Percentiles rank a stretch among this genome's conserved stretches.
Conservation (phyloP, 306 rosid genomes). For the Quillaja saponaria region DNA sequence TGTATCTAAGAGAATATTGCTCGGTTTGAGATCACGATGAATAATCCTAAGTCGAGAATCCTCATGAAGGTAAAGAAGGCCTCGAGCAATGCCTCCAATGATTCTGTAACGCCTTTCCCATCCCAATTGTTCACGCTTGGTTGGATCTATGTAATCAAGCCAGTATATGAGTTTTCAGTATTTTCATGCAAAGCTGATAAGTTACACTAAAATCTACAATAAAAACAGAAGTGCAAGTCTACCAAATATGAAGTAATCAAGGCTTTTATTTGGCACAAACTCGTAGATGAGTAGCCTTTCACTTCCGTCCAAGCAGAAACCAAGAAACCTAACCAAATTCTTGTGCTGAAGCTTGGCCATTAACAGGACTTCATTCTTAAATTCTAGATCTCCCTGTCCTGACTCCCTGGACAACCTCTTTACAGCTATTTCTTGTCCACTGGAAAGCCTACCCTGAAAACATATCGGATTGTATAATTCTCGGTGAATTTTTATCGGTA, state of each 20-base stretch:
- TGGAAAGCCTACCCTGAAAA: slow-evolving; percentile 36
- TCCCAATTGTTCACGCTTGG: slow-evolving; percentile 19
- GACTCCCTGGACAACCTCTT: slow-evolving; percentile 47
- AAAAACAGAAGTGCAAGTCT: slow-evolving; percentile 4
- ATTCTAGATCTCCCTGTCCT: slow-evolving; percentile 49
- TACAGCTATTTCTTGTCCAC: slow-evolving; percentile 44
- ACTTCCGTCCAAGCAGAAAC: slow-evolving; percentile 46
- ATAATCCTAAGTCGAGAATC: slow-evolving; percentile 43
- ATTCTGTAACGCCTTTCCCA: slow-evolving; percentile 44
- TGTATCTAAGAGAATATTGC: slow-evolving; percentile 45
- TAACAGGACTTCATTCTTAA: slow-evolving; percentile 50
- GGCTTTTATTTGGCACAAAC: slow-evolving; percentile 51
- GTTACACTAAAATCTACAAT: background rate
- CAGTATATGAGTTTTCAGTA: background rate
- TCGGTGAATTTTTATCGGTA: background rate
- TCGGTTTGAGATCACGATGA: slow-evolving; percentile 49
- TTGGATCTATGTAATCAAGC: slow-evolving; percentile 34
- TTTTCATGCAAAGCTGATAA: background rate
- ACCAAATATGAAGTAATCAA: slow-evolving; percentile 54
- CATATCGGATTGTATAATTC: background rate
- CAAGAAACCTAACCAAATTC: slow-evolving; percentile 53
- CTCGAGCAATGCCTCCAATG: slow-evolving; percentile 41
- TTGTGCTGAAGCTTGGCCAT: slow-evolving; percentile 54
- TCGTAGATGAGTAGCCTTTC: slow-evolving; percentile 57
- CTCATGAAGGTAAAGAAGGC: slow-evolving; percentile 48